Evolutionary conservation across 306 rosid genomes (phyloP).

Genomic region (Fagus crenata): DNA sequence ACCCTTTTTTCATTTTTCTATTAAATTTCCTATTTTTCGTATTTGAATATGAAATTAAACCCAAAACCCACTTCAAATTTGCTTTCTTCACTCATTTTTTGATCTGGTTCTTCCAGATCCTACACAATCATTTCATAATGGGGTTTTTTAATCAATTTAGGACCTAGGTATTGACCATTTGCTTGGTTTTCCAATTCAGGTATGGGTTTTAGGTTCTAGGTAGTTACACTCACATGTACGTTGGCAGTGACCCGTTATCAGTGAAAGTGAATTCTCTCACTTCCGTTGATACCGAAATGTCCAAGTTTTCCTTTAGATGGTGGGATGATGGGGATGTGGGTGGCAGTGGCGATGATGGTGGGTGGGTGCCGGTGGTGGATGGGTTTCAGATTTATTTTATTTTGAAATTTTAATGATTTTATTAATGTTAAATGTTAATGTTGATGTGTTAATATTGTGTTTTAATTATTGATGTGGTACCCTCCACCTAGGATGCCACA

Average conservation of each 20-base stretch:
- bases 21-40: not conserved
- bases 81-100: constrained; percentile 25
- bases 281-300: constrained; percentile 87
- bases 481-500: too few relatives aligned
- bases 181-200: constrained; percentile 52
- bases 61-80: constrained; percentile 6
- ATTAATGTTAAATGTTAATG: too few relatives aligned
- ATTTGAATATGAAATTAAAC: constrained; percentile 28
- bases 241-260: constrained; percentile 47
- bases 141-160: constrained; percentile 47
- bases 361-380: too few relatives aligned
- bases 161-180: constrained; percentile 50
- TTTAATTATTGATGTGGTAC: too few relatives aligned
- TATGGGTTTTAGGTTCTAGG: constrained; percentile 83
- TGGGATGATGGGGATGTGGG: too few relatives aligned
- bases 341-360: too few relatives aligned
- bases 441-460: too few relatives aligned
- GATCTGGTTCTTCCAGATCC: constrained; percentile 70
- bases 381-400: too few relatives aligned
- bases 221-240: constrained; percentile 78
- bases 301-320: too few relatives aligned
- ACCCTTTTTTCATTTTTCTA: not conserved
- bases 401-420: too few relatives aligned
- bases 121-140: constrained; percentile 44
- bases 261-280: constrained; percentile 91